Evolutionary conservation across 306 rosid species (phyloP), one percentile per base, ranked within the genome.

Genomic region (Pterocarpus macrocarpus): DNA sequence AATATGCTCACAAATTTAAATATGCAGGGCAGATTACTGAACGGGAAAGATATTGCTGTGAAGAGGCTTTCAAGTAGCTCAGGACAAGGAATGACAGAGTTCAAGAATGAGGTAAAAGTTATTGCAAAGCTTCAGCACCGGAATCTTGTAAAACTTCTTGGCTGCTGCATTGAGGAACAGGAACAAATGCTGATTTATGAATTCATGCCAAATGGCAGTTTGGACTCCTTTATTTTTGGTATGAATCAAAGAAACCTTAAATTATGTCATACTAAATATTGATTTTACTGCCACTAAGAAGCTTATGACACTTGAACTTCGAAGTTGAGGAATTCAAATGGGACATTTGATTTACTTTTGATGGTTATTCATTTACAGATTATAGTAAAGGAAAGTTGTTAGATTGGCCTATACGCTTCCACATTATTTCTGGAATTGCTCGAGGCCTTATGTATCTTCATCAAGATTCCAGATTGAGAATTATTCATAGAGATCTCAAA

Each of bases 121-220:
- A 75, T 75, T 8, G 79, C 62, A 8, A 75, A 75, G 41, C 80
- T 75, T 62, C 80, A 75, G 7, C 80, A 75, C 34, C 61, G 80
- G 47, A 75, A 75, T 45, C 61, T 75, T 2, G 79, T 75, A 43
- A 75, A 75, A 9, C 79, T 75, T 17, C 70, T 61, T 2, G 70
- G 79, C 0, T 75, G 71, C 43, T 75, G 80, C 61, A 8, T 44
- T 75, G 6, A 11, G 4, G 80, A 59, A 61, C 4, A 75, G n/a
- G 71, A 75, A n/a, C n/a, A 62, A 45, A 2, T 75, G 67, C 47
- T 75, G 4, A 32, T 75, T 32, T 75, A 75, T 62, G 71, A 62
- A 33, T 75, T 44, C 80, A 45, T 75, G 80, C 8, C 53, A 2
- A 75, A 75, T 5, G 16, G 80, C 13, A 75, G 80, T 59, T 30